A percentile compares a stretch with the other conserved stretches of the same genome.
phyloP scores from a whole-genome alignment of 306 rosid genomes.

The Vicia sativa region DNA sequence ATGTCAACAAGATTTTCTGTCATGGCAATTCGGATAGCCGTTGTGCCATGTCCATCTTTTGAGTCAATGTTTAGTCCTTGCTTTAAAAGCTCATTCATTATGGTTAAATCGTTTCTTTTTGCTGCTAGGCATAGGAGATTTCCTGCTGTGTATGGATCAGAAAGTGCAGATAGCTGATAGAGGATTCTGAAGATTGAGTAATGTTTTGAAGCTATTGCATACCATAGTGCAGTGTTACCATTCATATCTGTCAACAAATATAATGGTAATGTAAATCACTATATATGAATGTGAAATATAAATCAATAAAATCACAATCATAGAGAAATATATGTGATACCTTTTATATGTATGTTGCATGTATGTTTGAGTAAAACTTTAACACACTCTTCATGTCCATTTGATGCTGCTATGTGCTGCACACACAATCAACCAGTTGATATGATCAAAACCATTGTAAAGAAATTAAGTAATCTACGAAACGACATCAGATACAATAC shows the following conservation, averaged over 20 bases:
- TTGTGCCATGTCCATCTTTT: slow-evolving; percentile 47
- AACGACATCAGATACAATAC: background rate
- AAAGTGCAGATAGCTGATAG: slow-evolving; percentile 49
- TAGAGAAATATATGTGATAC: slow-evolving; percentile 35
- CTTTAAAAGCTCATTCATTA: slow-evolving; percentile 64
- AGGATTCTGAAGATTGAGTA: slow-evolving; percentile 68
- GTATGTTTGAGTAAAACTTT: slow-evolving; percentile 64
- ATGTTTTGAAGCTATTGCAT: slow-evolving; percentile 68
- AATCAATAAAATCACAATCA: background rate
- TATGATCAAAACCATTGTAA: background rate
- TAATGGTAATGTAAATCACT: background rate
- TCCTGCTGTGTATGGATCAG: slow-evolving; percentile 57
- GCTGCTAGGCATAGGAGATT: slow-evolving; percentile 70
- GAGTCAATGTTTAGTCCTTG: slow-evolving; percentile 70
- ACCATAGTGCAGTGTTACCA: slow-evolving; percentile 83
- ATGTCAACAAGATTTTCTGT: slow-evolving; percentile 57
- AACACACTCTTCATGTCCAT: slow-evolving; percentile 79
- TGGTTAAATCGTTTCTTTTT: slow-evolving; percentile 49
- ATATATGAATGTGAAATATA: slow-evolving; percentile 2
- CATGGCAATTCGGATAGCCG: slow-evolving; percentile 63
- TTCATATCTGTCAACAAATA: slow-evolving; percentile 53
- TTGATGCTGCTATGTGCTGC: slow-evolving; percentile 79
- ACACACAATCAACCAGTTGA: slow-evolving; percentile 1
- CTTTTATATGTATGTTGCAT: slow-evolving; percentile 63
- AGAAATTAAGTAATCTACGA: background rate